Evolutionary conservation across 495 filamentous ascomycete species (phyloP), one percentile per base, ranked within the genome.

Genomic region (Tuber melanosporum): DNA sequence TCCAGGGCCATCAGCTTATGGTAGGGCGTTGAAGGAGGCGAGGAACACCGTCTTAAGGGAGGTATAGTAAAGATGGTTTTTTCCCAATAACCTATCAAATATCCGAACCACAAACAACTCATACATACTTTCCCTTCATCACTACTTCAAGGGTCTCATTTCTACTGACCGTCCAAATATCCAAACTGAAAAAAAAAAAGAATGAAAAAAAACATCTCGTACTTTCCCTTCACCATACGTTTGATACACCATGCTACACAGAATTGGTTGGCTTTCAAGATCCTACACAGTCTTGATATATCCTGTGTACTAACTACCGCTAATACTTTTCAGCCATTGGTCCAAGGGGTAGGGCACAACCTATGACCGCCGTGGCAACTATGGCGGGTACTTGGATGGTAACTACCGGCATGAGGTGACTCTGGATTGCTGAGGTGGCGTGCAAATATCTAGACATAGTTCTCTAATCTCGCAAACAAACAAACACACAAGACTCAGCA

Each of bases 41-140:
- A n/a, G n/a, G n/a, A n/a, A n/a, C n/a, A n/a, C n/a, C n/a, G n/a
- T n/a, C n/a, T n/a, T n/a, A n/a, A n/a, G n/a, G n/a, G n/a, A n/a
- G n/a, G n/a, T n/a, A n/a, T n/a, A n/a, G n/a, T 42, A 42, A 42
- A 42, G 41, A 7, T 2, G 41, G 7, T 42, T 42, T 42, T 42
- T 42, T 7, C 41, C 41, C 41, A 7, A 2, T 42, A 42, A 7
- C 7, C 41, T 42, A 3, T 7, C 41, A 2, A 2, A 42, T 7
- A 42, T 42, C 41, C 41, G 7, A 42, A 42, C 41, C 41, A 42
- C 41, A 7, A 42, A 42, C 41, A 42, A 42, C 41, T 42, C n/a
- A n/a, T n/a, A n/a, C n/a, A n/a, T n/a, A n/a, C n/a, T n/a, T 93
- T 49, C 19, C 46, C 17, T 22, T 22, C 46, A 19, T 19, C 4